Percentiles rank a stretch among this genome's conserved stretches.
Conservation (phyloP, 768 basidiomycete species). For the Suillus plorans region DNA sequence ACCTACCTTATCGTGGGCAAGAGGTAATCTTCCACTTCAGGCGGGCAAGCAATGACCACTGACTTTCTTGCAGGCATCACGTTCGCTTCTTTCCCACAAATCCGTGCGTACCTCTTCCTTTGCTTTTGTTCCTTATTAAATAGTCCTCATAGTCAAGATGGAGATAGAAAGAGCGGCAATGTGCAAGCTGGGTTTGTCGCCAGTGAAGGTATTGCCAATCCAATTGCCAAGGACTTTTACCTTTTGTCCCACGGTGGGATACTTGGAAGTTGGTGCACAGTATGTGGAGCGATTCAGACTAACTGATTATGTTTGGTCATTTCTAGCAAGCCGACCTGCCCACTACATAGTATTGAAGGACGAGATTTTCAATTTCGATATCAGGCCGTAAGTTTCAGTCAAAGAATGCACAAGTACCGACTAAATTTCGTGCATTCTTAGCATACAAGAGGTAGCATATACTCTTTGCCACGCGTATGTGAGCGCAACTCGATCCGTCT, state of each 20-base stretch:
- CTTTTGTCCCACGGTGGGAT: constrained; percentile 57
- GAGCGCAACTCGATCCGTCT: constrained; percentile 55
- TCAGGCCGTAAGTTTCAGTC: constrained; percentile 27
- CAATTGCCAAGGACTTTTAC: constrained; percentile 50
- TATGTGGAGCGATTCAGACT: background rate
- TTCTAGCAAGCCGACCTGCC: constrained; percentile 51
- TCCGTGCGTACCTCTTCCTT: constrained; percentile 8
- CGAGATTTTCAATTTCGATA: constrained; percentile 30
- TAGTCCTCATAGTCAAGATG: constrained; percentile 17
- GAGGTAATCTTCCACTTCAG: constrained; percentile 27
- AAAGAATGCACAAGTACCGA: background rate
- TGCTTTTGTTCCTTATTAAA: background rate
- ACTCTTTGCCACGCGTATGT: constrained; percentile 54
- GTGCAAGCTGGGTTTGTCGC: constrained; percentile 53
- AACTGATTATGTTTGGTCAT: background rate
- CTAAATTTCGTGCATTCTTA: constrained; percentile 15
- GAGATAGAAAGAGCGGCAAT: constrained; percentile 46
- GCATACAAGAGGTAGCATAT: constrained; percentile 50
- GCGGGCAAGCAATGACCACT: background rate
- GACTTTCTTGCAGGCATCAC: constrained; percentile 43
- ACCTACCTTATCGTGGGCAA: constrained; percentile 67
- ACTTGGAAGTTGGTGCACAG: constrained; percentile 42
- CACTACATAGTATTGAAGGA: constrained; percentile 57
- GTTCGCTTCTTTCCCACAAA: constrained; percentile 46
- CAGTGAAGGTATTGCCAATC: constrained; percentile 45